phyloP scores from a whole-genome alignment of 2,329 filamentous ascomycete species.

The Orbilia javanica region DNA sequence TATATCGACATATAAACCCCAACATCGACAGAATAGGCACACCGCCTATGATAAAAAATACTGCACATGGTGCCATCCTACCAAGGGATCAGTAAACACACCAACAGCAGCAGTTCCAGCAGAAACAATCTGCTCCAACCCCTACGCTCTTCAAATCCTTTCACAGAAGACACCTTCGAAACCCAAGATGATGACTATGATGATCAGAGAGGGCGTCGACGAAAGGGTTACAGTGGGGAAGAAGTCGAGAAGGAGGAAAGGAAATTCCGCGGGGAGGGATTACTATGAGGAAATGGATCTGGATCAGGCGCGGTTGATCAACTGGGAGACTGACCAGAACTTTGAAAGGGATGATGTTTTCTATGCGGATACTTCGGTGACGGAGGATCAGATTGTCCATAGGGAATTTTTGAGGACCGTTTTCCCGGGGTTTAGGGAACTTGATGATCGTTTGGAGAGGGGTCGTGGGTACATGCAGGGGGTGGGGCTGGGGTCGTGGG shows the following conservation, averaged over 20 bases:
- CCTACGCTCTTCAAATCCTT: conserved; percentile 13
- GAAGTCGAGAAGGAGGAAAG: conserved; percentile 16
- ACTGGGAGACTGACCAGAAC: conserved; percentile 10
- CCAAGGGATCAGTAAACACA: too few species aligned
- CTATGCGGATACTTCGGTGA: not conserved
- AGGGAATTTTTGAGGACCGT: conserved; percentile 15
- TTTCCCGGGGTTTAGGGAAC: conserved; percentile 3
- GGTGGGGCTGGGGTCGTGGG: not conserved
- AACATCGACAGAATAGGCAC: conserved; percentile 11
- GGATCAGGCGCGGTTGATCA: conserved; percentile 24
- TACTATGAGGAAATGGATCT: conserved; percentile 46
- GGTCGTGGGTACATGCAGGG: not conserved
- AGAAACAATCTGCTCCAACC: conserved; percentile 17
- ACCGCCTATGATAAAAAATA: not conserved
- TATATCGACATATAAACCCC: conserved; percentile 22
- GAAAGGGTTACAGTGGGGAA: not conserved
- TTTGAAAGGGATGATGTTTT: conserved; percentile 19
- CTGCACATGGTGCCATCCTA: conserved; percentile 5
- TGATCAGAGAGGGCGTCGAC: not conserved
- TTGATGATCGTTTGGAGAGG: not conserved
- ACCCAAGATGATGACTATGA: conserved; percentile 17
- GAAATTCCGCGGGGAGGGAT: conserved; percentile 16
- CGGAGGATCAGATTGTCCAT: not conserved
- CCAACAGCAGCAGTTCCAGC: too few species aligned
- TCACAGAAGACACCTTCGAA: not conserved